Conservation (phyloP, 2,329 filamentous ascomycete genomes). For the Diaporthe eres region DNA sequence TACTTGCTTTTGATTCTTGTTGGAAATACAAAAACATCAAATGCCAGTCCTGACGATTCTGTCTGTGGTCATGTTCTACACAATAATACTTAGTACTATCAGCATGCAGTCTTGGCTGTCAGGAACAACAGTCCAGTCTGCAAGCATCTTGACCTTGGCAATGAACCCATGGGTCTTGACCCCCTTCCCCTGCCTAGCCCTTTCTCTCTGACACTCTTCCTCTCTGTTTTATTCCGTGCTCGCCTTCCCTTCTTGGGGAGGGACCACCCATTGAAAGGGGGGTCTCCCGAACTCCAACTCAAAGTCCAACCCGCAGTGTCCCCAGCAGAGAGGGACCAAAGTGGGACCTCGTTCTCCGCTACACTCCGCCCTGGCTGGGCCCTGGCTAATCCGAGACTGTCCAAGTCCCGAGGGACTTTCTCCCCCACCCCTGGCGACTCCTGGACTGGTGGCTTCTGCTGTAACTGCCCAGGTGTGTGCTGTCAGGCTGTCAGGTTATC, state of each 20-base stretch:
- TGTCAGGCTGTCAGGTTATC: conserved; percentile 32
- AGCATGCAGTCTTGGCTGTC: neutral
- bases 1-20: neutral
- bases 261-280: conserved; percentile 7
- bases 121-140: conserved; percentile 15
- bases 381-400: conserved; percentile 34
- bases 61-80: neutral
- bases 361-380: conserved; percentile 32
- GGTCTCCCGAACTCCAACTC: conserved; percentile 9
- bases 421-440: conserved; percentile 22
- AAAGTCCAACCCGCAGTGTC: conserved; percentile 13
- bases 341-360: conserved; percentile 30
- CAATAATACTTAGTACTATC: neutral
- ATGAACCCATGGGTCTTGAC: conserved; percentile 17
- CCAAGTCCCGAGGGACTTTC: conserved; percentile 22
- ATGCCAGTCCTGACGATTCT: neutral
- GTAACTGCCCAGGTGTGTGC: conserved; percentile 11
- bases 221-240: neutral
- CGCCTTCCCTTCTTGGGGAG: neutral
- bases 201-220: neutral
- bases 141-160: conserved; percentile 16
- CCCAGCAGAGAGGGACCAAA: conserved; percentile 25
- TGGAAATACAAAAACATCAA: neutral
- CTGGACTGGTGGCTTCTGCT: conserved; percentile 5
- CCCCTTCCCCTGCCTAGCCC: conserved; percentile 25